phyloP scores from a whole-genome alignment of 106 monocot genomes.

The Narthecium ossifragum region DNA sequence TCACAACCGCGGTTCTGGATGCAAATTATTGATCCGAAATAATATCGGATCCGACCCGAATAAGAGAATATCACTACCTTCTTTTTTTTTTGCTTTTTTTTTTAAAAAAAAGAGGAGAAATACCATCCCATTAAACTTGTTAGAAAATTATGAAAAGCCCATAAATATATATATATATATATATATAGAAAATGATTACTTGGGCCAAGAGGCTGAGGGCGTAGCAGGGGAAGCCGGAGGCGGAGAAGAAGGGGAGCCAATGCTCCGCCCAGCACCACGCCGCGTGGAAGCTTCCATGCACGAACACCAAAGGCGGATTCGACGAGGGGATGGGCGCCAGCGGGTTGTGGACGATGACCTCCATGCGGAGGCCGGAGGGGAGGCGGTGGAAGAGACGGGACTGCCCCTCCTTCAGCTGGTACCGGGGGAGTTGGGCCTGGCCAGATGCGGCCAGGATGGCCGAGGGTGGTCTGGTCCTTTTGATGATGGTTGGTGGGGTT shows the following conservation, averaged over 20 bases:
- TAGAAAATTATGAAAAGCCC: too few relatives aligned
- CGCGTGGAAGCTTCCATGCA: constrained; percentile 91
- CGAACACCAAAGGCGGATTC: constrained; percentile 54
- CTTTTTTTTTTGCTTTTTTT: not conserved
- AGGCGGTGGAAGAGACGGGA: constrained; percentile 67
- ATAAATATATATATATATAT: too few relatives aligned
- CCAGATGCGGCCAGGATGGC: not conserved
- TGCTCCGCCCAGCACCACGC: constrained; percentile 98
- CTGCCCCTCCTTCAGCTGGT: constrained; percentile 59
- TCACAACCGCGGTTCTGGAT: too few relatives aligned
- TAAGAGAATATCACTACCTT: not conserved
- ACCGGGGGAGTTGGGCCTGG: constrained; percentile 7
- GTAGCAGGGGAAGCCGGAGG: constrained; percentile 55
- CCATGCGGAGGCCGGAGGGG: constrained; percentile 61
- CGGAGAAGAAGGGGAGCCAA: constrained; percentile 79
- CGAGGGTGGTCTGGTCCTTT: constrained; percentile 10
- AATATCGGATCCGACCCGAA: too few relatives aligned
- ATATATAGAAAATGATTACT: too few relatives aligned
- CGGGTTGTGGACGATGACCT: constrained; percentile 58
- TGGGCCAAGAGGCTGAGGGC: constrained; percentile 68
- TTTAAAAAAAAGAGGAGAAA: not conserved
- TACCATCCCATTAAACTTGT: too few relatives aligned
- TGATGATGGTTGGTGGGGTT: not conserved
- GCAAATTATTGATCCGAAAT: too few relatives aligned
- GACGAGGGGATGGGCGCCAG: not conserved